These are phyloP conservation scores for Linnemannia hyalina DNA, from an alignment of 192 early-diverging fungal genomes.

Conservation along the genomic window DNA sequence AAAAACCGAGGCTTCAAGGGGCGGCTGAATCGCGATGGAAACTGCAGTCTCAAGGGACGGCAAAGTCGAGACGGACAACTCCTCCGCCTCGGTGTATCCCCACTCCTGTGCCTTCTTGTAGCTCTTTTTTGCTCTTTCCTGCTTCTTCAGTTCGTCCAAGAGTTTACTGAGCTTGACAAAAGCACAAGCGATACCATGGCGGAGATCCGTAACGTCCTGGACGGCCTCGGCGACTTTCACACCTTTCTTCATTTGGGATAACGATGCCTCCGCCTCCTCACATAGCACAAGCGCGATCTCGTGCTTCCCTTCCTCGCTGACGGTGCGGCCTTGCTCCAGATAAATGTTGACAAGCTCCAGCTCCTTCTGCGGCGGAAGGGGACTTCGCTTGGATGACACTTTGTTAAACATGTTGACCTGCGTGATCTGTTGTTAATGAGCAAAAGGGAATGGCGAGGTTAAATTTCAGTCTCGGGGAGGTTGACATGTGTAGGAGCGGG, in stretches of 20 bases:
- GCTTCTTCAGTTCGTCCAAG: too few species aligned
- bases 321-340: conserved; percentile 21
- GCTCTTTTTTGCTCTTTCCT: too few species aligned
- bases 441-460: conserved; percentile 11
- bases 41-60: too few species aligned
- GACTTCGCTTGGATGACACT: conserved; percentile 22
- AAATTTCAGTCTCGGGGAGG: conserved; percentile 10
- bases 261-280: conserved; percentile 33
- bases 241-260: conserved; percentile 35
- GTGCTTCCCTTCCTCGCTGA: conserved; percentile 17
- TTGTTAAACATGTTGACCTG: conserved; percentile 37
- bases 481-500: conserved; percentile 15
- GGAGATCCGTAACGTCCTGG: too few species aligned
- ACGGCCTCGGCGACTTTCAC: conserved; percentile 10
- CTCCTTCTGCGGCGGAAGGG: conserved; percentile 31
- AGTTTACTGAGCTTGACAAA: too few species aligned
- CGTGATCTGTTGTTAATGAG: conserved; percentile 22
- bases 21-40: too few species aligned
- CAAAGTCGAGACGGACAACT: too few species aligned
- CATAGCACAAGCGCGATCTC: conserved; percentile 34
- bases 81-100: too few species aligned
- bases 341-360: conserved; percentile 35
- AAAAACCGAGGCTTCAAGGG: too few species aligned
- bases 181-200: too few species aligned
- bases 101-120: too few species aligned